Evolutionary conservation across 495 filamentous ascomycete species (phyloP).

Genomic region (Stereocaulon alpinum): DNA sequence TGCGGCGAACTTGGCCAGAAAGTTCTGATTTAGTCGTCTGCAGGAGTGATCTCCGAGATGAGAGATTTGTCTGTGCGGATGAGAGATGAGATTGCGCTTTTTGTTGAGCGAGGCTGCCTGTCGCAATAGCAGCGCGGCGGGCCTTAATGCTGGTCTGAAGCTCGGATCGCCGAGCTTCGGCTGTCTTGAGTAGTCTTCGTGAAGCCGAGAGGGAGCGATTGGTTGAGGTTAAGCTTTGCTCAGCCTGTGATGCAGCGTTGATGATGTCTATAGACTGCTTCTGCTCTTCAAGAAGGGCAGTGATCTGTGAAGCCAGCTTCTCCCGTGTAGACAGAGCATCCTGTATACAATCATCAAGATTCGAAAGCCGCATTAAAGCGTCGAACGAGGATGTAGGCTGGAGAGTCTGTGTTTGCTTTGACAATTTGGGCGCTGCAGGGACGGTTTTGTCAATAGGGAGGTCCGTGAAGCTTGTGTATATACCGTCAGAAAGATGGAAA

Average conservation of each 20-base stretch:
- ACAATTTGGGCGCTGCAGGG: constrained; percentile 25
- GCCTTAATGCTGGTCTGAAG: constrained; percentile 54
- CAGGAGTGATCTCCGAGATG: constrained; percentile 42
- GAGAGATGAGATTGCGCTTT: constrained; percentile 36
- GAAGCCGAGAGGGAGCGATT: constrained; percentile 52
- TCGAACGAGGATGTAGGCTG: constrained; percentile 76
- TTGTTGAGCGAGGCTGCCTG: constrained; percentile 48
- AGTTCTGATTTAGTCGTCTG: constrained; percentile 49
- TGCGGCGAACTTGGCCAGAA: constrained; percentile 71
- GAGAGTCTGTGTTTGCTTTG: constrained; percentile 32
- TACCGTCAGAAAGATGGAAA: constrained; percentile 79
- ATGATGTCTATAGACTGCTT: constrained; percentile 31
- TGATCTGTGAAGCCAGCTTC: constrained; percentile 67
- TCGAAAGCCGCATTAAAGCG: constrained; percentile 77
- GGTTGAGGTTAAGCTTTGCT: constrained; percentile 51
- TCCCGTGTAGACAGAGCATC: constrained; percentile 75
- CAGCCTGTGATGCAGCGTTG: constrained; percentile 48
- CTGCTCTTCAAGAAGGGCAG: constrained; percentile 51
- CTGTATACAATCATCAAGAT: constrained; percentile 84
- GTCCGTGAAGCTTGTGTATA: constrained; percentile 66
- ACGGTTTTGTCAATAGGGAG: constrained; percentile 36
- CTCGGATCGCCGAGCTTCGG: constrained; percentile 49
- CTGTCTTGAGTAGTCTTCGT: constrained; percentile 50
- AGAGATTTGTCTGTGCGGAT: constrained; percentile 50
- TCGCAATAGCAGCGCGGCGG: constrained; percentile 54